Conservation (phyloP, 208 protist species). For the Novymonas esmeraldas region DNA sequence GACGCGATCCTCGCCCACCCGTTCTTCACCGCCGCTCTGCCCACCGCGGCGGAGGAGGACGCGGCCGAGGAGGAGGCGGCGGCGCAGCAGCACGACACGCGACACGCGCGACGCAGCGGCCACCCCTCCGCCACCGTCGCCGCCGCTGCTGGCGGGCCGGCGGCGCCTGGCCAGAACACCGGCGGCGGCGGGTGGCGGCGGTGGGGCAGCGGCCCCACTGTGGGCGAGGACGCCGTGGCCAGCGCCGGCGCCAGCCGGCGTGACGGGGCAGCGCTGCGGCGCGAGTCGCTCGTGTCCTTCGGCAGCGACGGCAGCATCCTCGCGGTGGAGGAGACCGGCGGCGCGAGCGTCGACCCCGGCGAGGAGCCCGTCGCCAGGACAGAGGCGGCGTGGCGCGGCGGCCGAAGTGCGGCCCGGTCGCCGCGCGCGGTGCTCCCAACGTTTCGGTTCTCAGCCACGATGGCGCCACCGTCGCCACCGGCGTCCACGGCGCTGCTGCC, state of each 20-base stretch:
- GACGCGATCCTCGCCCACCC: constrained; percentile 68
- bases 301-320: constrained; percentile 3
- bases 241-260: background rate
- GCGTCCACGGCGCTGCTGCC: background rate
- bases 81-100: constrained; percentile 7
- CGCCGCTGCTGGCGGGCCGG: background rate
- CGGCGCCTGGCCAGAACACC: background rate
- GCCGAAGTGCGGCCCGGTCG: background rate
- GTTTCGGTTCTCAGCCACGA: background rate
- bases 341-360: background rate
- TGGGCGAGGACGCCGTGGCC: background rate
- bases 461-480: background rate
- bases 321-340: background rate
- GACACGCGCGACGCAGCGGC: background rate
- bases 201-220: background rate
- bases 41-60: constrained; percentile 25
- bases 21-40: constrained; percentile 43
- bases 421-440: background rate
- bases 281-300: constrained; percentile 1
- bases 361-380: background rate
- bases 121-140: background rate
- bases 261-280: background rate
- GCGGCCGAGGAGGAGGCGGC: constrained; percentile 7
- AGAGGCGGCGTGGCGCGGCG: background rate
- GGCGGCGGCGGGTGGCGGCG: background rate